Evolutionary conservation across 225 moss, liverwort and hornwort species (phyloP), one percentile per base, ranked within the genome.

Genomic region (Antitrichia curtipendula): DNA sequence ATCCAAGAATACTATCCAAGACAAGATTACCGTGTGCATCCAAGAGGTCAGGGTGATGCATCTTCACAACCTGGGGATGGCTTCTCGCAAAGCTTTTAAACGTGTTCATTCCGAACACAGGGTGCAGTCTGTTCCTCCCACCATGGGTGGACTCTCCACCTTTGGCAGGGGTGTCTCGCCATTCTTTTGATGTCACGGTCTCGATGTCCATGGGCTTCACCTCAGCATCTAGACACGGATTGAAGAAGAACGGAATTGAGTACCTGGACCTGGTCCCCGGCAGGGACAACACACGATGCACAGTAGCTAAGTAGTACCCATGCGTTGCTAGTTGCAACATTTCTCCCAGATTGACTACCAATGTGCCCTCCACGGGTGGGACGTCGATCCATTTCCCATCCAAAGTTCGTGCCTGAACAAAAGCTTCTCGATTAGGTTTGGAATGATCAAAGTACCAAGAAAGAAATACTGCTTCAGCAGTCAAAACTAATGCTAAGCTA

Each of bases 171-270:
- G 53, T 70, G 70, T 74, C 81, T 83, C 53, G 87, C 88, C 90
- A 52, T 58, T 53, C 87, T 65, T 66, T 54, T 22, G 88, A 78
- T 10, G 88, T n/a, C 13, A 70, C 49, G 40, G 23, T 75, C 84
- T 47, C 63, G 17, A 87, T 53, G 70, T 68, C 61, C 68, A 91
- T 83, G 75, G 92, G 64, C 81, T 91, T 94, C 41, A 82, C 88
- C 82, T 95, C 92, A 20, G 94, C 92, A 76, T 96, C 93, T n/a
- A 96, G 82, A 52, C 92, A 78, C 27, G 96, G 96, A 61, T 96
- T 95, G 90, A 95, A 96, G 84, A 95, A 96, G 86, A 94, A 96
- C 7, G 96, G 95, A 69, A 95, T 85, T 6, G 96, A 96, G 85
- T 94, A 94, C 61, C 96, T 89, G 10, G 96, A 95, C 80, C 27